Base-by-base conservation (phyloP, 805 yeast species). In the Lachancea quebecensis region DNA sequence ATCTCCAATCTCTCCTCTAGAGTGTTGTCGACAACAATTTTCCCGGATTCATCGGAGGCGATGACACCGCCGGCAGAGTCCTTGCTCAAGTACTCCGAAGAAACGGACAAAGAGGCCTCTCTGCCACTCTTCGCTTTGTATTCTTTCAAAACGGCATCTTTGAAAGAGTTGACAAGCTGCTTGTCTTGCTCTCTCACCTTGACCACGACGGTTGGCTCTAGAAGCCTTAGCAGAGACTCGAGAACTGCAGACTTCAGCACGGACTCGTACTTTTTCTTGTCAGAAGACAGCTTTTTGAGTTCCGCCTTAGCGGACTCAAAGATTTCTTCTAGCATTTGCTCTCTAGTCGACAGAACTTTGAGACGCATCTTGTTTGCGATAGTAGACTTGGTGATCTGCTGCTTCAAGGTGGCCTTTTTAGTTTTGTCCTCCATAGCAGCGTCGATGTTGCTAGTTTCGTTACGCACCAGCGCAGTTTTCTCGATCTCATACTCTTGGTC, bases 401-500 rank as follows among this genome's bases (percentile, higher is more conserved):
- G 97, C 37, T 91, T 85, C 66, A 93, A 80, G 29, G 88, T 72
- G 2, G 95, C 90, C 68, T 91, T 93, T 74, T 93, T 91, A 70
- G 85, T 76, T 65, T 86, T 88, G 57, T 78, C 81, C 52, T 84
- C 90, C 64, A 82, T 87, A 34, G 77, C 71, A 15, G 82, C 70
- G 65, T 93, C 99, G 56, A 93, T 88, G 42, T 90, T 79, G 42
- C 93, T 82, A 46, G 85, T 85, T 70, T 93, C 99, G 11, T 88
- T 77, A 62, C 98, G 86, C 48, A 93, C 98, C 61, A 93, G 81
- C 47, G 88, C 81, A 17, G 96, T 91, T 75, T 93, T 93, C 67
- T 93, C 99, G 60, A 93, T 90, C 69, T 93, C 98, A 66, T 91
- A 93, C 72, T 93, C 99, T 69, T 93, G 99, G 66, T 95, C 96